A percentile compares a stretch with the other conserved stretches of the same genome.
Conservation (phyloP, 345 rosid species). For the Eucalyptus brandiana region DNA sequence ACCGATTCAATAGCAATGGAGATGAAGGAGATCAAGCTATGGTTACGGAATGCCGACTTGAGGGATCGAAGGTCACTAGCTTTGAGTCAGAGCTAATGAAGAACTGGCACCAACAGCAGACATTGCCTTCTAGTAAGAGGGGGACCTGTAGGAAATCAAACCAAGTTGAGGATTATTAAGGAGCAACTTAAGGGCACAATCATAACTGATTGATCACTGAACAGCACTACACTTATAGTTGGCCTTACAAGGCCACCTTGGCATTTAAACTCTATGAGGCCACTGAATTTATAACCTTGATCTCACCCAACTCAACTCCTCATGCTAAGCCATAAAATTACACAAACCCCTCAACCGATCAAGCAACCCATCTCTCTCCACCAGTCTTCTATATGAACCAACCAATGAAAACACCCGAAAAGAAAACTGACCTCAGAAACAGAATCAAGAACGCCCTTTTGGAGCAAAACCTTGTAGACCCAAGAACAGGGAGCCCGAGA, state of each 20-base stretch:
- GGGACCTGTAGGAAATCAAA: constrained; percentile 15
- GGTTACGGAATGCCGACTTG: background rate
- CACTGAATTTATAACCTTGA: background rate
- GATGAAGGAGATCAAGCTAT: background rate
- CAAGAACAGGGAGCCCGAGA: constrained; percentile 32
- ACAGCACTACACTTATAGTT: background rate
- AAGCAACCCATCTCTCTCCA: background rate
- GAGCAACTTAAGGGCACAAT: background rate
- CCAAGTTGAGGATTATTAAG: background rate
- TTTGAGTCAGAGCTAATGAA: background rate
- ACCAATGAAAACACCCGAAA: too few species aligned
- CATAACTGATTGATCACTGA: background rate
- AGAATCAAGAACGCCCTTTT: constrained; percentile 32
- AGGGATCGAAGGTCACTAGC: background rate
- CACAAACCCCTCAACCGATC: background rate
- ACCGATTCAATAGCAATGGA: background rate
- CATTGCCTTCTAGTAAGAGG: constrained; percentile 41
- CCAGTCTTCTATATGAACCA: background rate
- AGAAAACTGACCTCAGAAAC: constrained; percentile 33
- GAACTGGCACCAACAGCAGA: constrained; percentile 45
- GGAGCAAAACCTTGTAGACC: constrained; percentile 28
- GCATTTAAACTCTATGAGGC: background rate
- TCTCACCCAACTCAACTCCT: background rate
- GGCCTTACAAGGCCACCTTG: background rate
- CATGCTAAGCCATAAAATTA: background rate